Conservation (phyloP, 352 stramenopile genomes). For the Globisporangium perplexum region DNA sequence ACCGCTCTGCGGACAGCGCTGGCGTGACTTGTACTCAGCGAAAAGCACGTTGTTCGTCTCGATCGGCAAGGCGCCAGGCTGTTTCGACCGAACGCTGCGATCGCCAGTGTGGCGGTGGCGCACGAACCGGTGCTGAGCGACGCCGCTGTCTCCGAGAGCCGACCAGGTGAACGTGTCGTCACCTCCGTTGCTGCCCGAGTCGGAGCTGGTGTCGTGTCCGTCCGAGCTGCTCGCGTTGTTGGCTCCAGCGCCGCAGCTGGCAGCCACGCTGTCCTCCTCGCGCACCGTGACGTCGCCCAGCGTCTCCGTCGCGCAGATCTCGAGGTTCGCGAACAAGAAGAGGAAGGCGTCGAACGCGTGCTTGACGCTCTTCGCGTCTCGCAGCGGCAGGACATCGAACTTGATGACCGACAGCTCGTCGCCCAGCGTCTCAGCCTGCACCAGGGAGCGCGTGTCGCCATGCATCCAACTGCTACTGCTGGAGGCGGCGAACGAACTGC, state of each 20-base stretch:
- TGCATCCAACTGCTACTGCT: too few species aligned
- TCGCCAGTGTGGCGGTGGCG: background rate
- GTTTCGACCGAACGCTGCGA: too few species aligned
- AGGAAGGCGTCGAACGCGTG: constrained; percentile 11
- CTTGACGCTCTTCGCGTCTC: constrained; percentile 10
- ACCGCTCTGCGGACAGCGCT: background rate
- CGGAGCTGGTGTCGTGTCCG: background rate
- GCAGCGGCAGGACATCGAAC: constrained; percentile 23
- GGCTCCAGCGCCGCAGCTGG: background rate
- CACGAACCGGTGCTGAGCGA: constrained; percentile 10
- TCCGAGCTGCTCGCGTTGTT: background rate
- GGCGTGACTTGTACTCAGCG: constrained; percentile 6
- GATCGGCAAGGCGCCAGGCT: background rate
- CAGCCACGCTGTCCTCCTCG: constrained; percentile 4
- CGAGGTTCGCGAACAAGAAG: constrained; percentile 10
- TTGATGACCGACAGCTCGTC: constrained; percentile 36
- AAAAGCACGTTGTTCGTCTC: constrained; percentile 12
- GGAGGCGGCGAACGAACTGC: too few species aligned
- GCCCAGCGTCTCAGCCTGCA: too few species aligned
- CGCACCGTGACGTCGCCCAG: constrained; percentile 11
- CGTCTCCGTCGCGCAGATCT: constrained; percentile 7
- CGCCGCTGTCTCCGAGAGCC: background rate
- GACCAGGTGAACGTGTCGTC: background rate
- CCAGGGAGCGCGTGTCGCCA: too few species aligned
- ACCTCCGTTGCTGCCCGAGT: background rate